phyloP scores from a whole-genome alignment of 140 eudicot genomes.

The Flaveria floridana region DNA sequence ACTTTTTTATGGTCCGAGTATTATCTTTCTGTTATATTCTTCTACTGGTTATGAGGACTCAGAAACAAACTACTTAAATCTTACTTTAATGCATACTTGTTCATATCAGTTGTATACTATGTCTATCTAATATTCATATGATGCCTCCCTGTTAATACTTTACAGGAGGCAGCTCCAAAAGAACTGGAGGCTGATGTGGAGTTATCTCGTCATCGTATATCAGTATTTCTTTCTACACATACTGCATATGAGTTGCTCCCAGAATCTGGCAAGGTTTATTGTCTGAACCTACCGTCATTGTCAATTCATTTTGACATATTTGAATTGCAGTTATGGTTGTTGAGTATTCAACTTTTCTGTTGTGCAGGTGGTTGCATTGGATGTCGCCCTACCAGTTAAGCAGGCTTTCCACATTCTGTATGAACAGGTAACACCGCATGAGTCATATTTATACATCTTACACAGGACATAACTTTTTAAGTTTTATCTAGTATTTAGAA shows the following conservation, averaged over 20 bases:
- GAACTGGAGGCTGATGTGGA: constrained; percentile 63
- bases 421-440: constrained; percentile 60
- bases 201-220: constrained; percentile 72
- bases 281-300: constrained; percentile 2
- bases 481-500: constrained; percentile 15
- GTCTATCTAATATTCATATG: neutral
- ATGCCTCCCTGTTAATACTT: neutral
- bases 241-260: constrained; percentile 87
- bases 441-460: neutral
- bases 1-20: too few species aligned
- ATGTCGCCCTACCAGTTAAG: constrained; percentile 69
- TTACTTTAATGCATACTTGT: neutral
- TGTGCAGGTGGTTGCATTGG: constrained; percentile 72
- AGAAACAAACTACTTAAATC: neutral
- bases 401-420: constrained; percentile 88
- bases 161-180: constrained; percentile 52
- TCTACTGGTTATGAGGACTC: neutral
- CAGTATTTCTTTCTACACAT: constrained; percentile 68
- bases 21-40: constrained; percentile 5
- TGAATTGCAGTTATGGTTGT: constrained; percentile 5
- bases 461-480: neutral
- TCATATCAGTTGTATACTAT: neutral
- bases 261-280: constrained; percentile 86
- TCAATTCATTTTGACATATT: constrained; percentile 6
- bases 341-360: constrained; percentile 2